Evolutionary conservation across 768 basidiomycete species (phyloP).

Genomic region (Boletus pseudopeckii): DNA sequence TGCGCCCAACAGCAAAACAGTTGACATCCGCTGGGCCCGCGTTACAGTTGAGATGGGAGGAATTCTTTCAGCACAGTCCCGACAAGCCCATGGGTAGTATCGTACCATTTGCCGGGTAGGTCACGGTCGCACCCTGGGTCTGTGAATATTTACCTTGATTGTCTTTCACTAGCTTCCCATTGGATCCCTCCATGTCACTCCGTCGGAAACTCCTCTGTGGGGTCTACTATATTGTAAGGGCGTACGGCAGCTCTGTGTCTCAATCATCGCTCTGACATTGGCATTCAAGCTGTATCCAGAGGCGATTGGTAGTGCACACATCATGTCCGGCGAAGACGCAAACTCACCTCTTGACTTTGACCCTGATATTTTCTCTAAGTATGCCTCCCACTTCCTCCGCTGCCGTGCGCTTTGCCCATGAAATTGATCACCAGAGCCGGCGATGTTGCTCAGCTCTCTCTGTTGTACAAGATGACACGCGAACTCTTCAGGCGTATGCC

Average conservation of each 20-base stretch:
- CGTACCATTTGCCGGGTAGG: constrained; percentile 40
- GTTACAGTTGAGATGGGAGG: constrained; percentile 49
- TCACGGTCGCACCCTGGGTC: not conserved
- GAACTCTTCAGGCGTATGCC: constrained; percentile 56
- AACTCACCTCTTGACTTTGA: constrained; percentile 44
- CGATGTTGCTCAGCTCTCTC: constrained; percentile 45
- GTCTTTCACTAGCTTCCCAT: constrained; percentile 22
- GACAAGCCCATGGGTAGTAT: constrained; percentile 57
- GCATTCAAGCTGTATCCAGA: constrained; percentile 39
- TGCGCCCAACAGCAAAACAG: constrained; percentile 51
- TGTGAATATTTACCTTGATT: not conserved
- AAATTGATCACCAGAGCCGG: constrained; percentile 6
- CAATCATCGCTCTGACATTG: not conserved
- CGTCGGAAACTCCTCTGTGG: constrained; percentile 28
- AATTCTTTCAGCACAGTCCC: constrained; percentile 44
- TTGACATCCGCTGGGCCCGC: constrained; percentile 43
- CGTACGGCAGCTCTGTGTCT: not conserved
- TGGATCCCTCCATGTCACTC: constrained; percentile 13
- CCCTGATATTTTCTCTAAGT: constrained; percentile 44
- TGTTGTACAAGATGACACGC: constrained; percentile 53
- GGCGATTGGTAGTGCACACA: constrained; percentile 47
- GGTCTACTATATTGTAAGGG: constrained; percentile 34
- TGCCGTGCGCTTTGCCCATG: not conserved
- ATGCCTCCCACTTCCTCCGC: not conserved
- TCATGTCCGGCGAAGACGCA: constrained; percentile 39